A percentile compares a stretch with the other conserved stretches of the same genome.
Conservation (phyloP, 2,329 filamentous ascomycete genomes). For the Cryphonectria radicalis region DNA sequence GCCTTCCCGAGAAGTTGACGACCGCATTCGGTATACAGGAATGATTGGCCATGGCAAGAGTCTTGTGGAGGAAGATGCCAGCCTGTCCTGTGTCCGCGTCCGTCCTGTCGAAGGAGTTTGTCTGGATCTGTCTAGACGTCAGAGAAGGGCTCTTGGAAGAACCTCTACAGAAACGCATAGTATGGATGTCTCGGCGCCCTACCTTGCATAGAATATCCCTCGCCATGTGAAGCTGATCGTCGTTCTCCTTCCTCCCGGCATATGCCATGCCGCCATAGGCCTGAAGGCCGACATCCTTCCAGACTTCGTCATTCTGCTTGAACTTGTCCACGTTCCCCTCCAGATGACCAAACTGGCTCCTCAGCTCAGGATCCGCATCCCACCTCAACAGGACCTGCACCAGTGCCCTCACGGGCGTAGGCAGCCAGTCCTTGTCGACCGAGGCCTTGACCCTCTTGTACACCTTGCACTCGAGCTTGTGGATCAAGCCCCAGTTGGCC, state of each 20-base stretch:
- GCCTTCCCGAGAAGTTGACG: slow-evolving; percentile 58
- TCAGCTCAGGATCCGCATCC: slow-evolving; percentile 37
- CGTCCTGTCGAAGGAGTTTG: slow-evolving; percentile 63
- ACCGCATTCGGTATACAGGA: slow-evolving; percentile 64
- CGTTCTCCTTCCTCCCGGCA: slow-evolving; percentile 43
- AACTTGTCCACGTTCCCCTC: slow-evolving; percentile 52
- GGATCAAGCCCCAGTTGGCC: slow-evolving; percentile 55
- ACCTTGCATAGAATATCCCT: slow-evolving; percentile 60
- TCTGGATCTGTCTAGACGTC: slow-evolving; percentile 53
- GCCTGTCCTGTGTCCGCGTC: slow-evolving; percentile 57
- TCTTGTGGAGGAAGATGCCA: slow-evolving; percentile 61
- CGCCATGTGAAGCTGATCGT: slow-evolving; percentile 45
- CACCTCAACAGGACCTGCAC: slow-evolving; percentile 53
- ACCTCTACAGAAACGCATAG: background rate
- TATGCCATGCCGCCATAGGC: slow-evolving; percentile 55
- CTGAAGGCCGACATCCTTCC: slow-evolving; percentile 55
- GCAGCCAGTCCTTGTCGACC: slow-evolving; percentile 44
- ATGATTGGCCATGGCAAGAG: slow-evolving; percentile 64
- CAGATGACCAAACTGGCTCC: slow-evolving; percentile 43
- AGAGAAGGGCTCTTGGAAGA: slow-evolving; percentile 9
- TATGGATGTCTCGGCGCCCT: background rate
- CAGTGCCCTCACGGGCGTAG: slow-evolving; percentile 59
- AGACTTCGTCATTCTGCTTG: slow-evolving; percentile 41
- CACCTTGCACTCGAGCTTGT: slow-evolving; percentile 58
- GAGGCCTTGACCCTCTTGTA: slow-evolving; percentile 43